These are phyloP conservation scores for Fusarium hainanense DNA, from an alignment of 2,329 filamentous ascomycete genomes.

Conservation along the genomic window DNA sequence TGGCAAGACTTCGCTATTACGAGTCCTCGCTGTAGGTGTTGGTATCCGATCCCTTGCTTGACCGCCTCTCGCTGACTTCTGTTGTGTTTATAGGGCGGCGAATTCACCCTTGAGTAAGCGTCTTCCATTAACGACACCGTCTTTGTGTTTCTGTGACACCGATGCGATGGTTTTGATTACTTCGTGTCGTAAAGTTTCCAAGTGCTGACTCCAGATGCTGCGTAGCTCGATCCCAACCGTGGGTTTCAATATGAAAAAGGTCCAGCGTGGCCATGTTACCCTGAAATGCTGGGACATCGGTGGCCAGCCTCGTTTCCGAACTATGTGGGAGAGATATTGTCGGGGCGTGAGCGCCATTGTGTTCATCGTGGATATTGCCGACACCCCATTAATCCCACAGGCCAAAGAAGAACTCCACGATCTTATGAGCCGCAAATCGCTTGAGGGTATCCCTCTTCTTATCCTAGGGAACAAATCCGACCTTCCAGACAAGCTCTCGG, in stretches of 20 bases:
- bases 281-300: constrained; percentile 99
- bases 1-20: constrained; percentile 93
- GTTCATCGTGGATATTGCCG: constrained; percentile 97
- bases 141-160: constrained; percentile 19
- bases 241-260: constrained; percentile 98
- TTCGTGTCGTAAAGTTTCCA: constrained; percentile 10
- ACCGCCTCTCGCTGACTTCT: constrained; percentile 38
- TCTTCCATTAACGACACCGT: constrained; percentile 32
- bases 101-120: constrained; percentile 97
- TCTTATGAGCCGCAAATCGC: constrained; percentile 83
- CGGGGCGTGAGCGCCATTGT: constrained; percentile 97
- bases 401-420: constrained; percentile 94
- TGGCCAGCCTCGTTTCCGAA: constrained; percentile 94
- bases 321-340: constrained; percentile 99
- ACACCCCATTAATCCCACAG: constrained; percentile 80
- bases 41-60: constrained; percentile 6
- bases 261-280: constrained; percentile 97
- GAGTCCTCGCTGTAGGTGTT: constrained; percentile 88
- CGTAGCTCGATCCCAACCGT: constrained; percentile 96
- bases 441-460: constrained; percentile 90
- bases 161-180: constrained; percentile 1
- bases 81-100: constrained; percentile 76
- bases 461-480: constrained; percentile 98
- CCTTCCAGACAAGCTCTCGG: constrained; percentile 86
- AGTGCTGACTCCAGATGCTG: constrained; percentile 54